These are phyloP conservation scores for Suhomyces ambrosiae DNA, from an alignment of 1,139 yeast species.

Conservation along the genomic window DNA sequence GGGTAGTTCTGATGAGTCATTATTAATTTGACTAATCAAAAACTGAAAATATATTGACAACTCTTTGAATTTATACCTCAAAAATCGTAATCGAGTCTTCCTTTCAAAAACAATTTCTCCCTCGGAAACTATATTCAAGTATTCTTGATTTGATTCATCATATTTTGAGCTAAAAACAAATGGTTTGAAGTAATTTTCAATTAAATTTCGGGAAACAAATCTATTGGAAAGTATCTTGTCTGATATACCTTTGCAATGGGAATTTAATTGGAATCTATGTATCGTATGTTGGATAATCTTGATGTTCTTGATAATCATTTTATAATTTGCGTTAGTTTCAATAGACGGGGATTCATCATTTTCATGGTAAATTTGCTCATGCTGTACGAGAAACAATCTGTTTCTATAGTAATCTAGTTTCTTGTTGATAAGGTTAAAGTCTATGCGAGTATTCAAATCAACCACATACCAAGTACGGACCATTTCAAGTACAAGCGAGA, in stretches of 20 bases:
- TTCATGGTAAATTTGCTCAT: neutral
- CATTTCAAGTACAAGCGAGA: constrained; percentile 16
- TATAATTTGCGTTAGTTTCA: constrained; percentile 5
- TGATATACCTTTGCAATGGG: constrained; percentile 5
- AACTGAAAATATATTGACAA: constrained; percentile 12
- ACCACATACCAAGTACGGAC: constrained; percentile 16
- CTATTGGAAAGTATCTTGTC: constrained; percentile 11
- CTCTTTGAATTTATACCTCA: constrained; percentile 19
- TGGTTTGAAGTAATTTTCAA: constrained; percentile 4
- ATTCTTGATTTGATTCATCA: constrained; percentile 1
- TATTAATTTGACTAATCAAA: constrained; percentile 3
- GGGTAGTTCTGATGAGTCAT: neutral
- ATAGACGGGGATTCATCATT: neutral
- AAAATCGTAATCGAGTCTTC: constrained; percentile 14
- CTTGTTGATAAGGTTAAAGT: constrained; percentile 12
- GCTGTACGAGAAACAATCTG: neutral
- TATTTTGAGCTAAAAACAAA: neutral
- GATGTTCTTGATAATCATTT: constrained; percentile 5
- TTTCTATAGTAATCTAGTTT: constrained; percentile 15
- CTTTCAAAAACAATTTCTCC: constrained; percentile 12
- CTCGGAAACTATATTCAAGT: constrained; percentile 11
- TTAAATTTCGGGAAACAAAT: constrained; percentile 8
- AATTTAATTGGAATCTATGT: constrained; percentile 1
- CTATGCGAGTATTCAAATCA: constrained; percentile 15
- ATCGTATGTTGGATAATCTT: constrained; percentile 5